Conservation (phyloP, 345 rosid species). For the Schrenkiella parvula region DNA sequence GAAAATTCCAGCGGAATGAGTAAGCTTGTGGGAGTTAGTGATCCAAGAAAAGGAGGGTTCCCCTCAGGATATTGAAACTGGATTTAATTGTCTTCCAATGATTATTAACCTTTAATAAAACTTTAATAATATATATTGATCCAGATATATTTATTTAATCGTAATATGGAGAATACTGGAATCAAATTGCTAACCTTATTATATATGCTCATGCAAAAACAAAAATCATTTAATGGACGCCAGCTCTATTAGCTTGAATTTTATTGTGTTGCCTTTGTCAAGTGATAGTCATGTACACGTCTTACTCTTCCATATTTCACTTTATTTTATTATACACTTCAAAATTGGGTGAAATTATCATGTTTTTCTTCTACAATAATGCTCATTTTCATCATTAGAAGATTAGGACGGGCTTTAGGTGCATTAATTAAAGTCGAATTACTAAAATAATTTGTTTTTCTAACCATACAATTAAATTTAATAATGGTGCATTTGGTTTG, state of each 20-base stretch:
- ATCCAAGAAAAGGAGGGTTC: constrained; percentile 67
- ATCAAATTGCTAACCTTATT: not conserved
- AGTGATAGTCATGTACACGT: not conserved
- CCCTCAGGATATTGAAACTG: constrained; percentile 50
- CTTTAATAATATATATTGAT: not conserved
- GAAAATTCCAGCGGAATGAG: constrained; percentile 9
- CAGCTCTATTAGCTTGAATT: no score
- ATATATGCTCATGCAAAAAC: not conserved
- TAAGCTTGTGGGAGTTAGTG: constrained; percentile 52
- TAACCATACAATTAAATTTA: not conserved
- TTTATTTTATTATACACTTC: no score
- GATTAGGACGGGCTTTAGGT: not conserved
- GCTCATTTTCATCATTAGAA: not conserved
- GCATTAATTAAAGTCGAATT: not conserved
- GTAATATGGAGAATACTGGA: not conserved
- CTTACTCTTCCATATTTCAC: no score
- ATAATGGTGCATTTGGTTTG: not conserved
- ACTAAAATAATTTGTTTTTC: not conserved
- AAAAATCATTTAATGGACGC: no score
- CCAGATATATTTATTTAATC: not conserved
- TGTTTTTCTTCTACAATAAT: no score
- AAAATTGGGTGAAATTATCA: no score
- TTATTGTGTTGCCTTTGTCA: not conserved
- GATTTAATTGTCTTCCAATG: not conserved
- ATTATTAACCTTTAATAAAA: not conserved